A percentile compares a stretch with the other conserved stretches of the same genome.
Evolutionary conservation across 1,139 yeast genomes (phyloP).

Genomic region (Hanseniaspora uvarum): DNA sequence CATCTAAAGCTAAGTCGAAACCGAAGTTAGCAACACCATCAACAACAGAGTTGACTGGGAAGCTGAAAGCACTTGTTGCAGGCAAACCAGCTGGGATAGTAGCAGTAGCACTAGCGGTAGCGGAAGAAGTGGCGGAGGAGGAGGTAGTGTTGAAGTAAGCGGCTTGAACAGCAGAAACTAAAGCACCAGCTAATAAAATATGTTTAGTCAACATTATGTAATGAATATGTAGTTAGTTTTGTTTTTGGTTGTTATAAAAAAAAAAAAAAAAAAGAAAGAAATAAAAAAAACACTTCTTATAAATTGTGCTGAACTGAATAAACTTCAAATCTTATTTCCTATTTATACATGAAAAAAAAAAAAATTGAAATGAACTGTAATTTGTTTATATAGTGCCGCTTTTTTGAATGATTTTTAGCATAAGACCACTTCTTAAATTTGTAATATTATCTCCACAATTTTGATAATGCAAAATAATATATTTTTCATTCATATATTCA

Average conservation of each 20-base stretch:
- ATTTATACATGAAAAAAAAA: too few species aligned
- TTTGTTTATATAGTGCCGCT: too few species aligned
- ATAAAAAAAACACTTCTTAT: too few species aligned
- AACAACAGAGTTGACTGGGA: constrained; percentile 12
- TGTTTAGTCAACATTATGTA: constrained; percentile 4
- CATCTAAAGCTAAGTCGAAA: background rate
- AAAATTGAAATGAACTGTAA: too few species aligned
- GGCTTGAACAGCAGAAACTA: constrained; percentile 16
- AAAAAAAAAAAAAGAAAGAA: background rate
- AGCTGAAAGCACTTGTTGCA: background rate
- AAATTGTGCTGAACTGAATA: too few species aligned
- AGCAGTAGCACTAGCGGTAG: constrained; percentile 17
- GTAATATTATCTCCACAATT: too few species aligned
- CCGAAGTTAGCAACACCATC: constrained; percentile 6
- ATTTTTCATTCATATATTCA: too few species aligned
- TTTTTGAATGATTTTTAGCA: too few species aligned
- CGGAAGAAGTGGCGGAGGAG: constrained; percentile 19
- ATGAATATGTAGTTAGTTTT: background rate
- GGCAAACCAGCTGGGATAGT: background rate
- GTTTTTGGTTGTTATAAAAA: too few species aligned
- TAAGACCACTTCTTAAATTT: too few species aligned
- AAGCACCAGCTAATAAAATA: constrained; percentile 18
- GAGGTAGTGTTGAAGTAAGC: constrained; percentile 19
- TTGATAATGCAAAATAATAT: too few species aligned
- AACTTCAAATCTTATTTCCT: too few species aligned